Percentiles rank a stretch among this genome's conserved stretches.
phyloP scores from a whole-genome alignment of 2,329 filamentous ascomycete species.

The Corynespora cassiicola region DNA sequence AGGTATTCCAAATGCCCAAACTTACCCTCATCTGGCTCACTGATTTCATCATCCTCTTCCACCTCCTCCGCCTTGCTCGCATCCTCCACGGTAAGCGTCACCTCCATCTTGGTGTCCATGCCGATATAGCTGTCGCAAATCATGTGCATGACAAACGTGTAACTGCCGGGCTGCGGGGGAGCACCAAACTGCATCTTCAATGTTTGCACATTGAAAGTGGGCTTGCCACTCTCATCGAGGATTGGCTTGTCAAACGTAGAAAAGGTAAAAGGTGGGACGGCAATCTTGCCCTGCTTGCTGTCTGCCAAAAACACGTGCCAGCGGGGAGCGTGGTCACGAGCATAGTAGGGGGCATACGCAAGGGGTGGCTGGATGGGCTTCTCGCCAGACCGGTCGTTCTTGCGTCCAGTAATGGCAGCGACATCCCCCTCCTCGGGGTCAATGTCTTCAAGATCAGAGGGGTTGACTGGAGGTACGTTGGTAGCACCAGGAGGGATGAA shows the following conservation, averaged over 20 bases:
- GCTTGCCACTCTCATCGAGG: conserved; percentile 78
- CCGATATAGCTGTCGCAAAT: conserved; percentile 95
- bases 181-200: conserved; percentile 97
- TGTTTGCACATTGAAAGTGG: conserved; percentile 94
- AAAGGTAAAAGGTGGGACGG: conserved; percentile 96
- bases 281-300: conserved; percentile 92
- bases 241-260: conserved; percentile 89
- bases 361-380: conserved; percentile 77
- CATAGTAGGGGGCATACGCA: conserved; percentile 88
- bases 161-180: conserved; percentile 88
- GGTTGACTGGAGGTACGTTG: conserved; percentile 75
- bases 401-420: conserved; percentile 79
- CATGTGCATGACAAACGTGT: conserved; percentile 92
- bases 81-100: conserved; percentile 88
- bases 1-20: conserved; percentile 24
- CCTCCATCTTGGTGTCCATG: conserved; percentile 90
- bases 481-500: conserved; percentile 86
- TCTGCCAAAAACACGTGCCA: conserved; percentile 97
- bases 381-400: conserved; percentile 70
- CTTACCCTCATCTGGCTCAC: conserved; percentile 96
- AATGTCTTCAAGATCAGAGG: conserved; percentile 84
- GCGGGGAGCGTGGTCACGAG: conserved; percentile 84
- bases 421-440: conserved; percentile 93
- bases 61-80: conserved; percentile 82
- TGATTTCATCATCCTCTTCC: conserved; percentile 90